Conservation (phyloP, 2,329 filamentous ascomycete species). For the Niveomyces coronatus region DNA sequence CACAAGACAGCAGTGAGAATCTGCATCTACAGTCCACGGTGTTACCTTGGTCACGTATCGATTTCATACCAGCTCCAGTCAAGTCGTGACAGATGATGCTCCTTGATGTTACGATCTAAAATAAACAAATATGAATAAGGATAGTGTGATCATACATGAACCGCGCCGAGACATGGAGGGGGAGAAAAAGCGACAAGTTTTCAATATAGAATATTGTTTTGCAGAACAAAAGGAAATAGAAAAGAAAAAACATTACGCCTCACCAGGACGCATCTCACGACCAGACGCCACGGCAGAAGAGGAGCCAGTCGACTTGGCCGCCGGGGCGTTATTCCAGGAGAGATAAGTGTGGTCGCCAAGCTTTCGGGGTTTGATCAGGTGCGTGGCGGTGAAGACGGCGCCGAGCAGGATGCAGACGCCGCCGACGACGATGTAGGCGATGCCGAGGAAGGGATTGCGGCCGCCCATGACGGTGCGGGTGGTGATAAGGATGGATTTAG, state of each 20-base stretch:
- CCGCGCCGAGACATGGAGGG: too few relatives aligned
- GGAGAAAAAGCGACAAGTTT: not conserved
- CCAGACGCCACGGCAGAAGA: conserved; percentile 40
- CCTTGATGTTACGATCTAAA: too few relatives aligned
- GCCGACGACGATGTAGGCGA: conserved; percentile 89
- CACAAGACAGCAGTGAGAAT: too few relatives aligned
- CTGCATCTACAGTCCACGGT: too few relatives aligned
- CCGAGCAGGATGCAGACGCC: conserved; percentile 88
- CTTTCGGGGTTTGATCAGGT: conserved; percentile 92
- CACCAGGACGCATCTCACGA: conserved; percentile 41
- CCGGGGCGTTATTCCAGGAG: conserved; percentile 70
- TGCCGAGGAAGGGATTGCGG: conserved; percentile 90
- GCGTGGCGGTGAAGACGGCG: conserved; percentile 76
- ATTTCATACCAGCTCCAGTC: too few relatives aligned
- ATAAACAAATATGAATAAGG: too few relatives aligned
- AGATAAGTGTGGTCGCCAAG: conserved; percentile 95
- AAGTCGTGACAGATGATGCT: too few relatives aligned
- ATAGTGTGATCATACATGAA: too few relatives aligned
- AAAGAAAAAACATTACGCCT: conserved; percentile 21
- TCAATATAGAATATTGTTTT: not conserved
- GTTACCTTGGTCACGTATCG: too few relatives aligned
- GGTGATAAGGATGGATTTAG: conserved; percentile 81
- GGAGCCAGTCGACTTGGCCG: conserved; percentile 31
- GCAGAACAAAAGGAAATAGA: not conserved
- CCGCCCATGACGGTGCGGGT: conserved; percentile 90